phyloP scores from a whole-genome alignment of 768 basidiomycete genomes.

The Neoboletus brunneissimus region DNA sequence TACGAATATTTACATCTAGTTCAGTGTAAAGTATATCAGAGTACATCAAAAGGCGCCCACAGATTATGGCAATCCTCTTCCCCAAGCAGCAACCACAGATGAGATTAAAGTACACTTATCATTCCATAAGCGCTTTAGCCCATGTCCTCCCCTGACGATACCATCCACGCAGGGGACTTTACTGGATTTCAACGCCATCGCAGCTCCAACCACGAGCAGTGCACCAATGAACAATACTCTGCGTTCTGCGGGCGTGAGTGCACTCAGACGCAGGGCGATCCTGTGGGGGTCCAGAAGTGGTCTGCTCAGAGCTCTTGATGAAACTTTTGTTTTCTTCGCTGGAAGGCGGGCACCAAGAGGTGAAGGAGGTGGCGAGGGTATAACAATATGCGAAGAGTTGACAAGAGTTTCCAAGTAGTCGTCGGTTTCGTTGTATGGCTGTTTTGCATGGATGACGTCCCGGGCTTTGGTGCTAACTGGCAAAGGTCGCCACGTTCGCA shows the following conservation, averaged over 20 bases:
- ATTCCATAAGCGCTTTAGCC: conserved; percentile 25
- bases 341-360: conserved; percentile 10
- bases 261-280: conserved; percentile 20
- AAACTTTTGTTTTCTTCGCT: conserved; percentile 22
- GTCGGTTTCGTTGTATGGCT: conserved; percentile 21
- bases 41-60: background rate
- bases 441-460: conserved; percentile 24
- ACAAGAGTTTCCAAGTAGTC: conserved; percentile 27
- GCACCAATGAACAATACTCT: conserved; percentile 55
- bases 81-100: conserved; percentile 28
- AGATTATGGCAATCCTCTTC: conserved; percentile 24
- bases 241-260: conserved; percentile 29
- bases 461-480: conserved; percentile 24
- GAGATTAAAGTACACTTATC: conserved; percentile 21
- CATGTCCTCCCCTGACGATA: conserved; percentile 15
- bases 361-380: conserved; percentile 27
- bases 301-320: conserved; percentile 7
- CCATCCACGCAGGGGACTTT: conserved; percentile 15
- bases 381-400: conserved; percentile 22
- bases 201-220: conserved; percentile 66
- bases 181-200: conserved; percentile 45
- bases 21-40: background rate
- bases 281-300: conserved; percentile 14
- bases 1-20: background rate
- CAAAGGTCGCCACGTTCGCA: conserved; percentile 60